Evolutionary conservation across 129 eudicot species (phyloP), one percentile per base, ranked within the genome.

Genomic region (Chrysanthemum makinoi): DNA sequence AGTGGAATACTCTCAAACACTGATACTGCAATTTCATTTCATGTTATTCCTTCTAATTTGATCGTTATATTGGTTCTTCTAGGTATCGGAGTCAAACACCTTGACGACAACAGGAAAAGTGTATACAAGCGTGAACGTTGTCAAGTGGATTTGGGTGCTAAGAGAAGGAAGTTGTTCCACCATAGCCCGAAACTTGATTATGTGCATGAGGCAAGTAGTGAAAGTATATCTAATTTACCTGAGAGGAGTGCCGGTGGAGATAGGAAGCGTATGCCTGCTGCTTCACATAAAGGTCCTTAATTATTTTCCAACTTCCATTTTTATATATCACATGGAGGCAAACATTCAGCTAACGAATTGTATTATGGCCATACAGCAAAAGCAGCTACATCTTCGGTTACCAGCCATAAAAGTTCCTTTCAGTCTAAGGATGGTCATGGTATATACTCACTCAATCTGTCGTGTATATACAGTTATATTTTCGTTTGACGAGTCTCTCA

Each of bases 221-320:
- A 82, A 84, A 95, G 97, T 68, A 85, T 86, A 72, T 90, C 89
- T 47, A 90, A 83, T 75, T 77, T 76, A 39, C 89, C 90, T 10
- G 83, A 76, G 77, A 84, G 73, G 56, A 80, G 84, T 39, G 44
- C 19, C n/a, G 33, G 65, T 67, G 75, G 72, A 24, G 82, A 72
- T 66, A 81, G 54, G 80, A 80, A 63, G 58, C 70, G 56, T 64
- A 73, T 82, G 4, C 62, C 75, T 72, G 69, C 75, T 49, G 71
- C 69, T 73, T 68, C 62, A 26, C 77, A 62, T 50, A 81, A 77
- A 48, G 52, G 52, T 48, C 3, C 52, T 48, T 48, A 48, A 48
- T 48, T 48, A 28, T 48, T 48, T 13, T 48, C 52, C 52, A 48
- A 48, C 13, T 48, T 28, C 4, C 33, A 28, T 48, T 48, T 47